These are phyloP conservation scores for Hsuehochloa calcarea DNA, from an alignment of 176 grass and related monocot species.

Conservation along the genomic window DNA sequence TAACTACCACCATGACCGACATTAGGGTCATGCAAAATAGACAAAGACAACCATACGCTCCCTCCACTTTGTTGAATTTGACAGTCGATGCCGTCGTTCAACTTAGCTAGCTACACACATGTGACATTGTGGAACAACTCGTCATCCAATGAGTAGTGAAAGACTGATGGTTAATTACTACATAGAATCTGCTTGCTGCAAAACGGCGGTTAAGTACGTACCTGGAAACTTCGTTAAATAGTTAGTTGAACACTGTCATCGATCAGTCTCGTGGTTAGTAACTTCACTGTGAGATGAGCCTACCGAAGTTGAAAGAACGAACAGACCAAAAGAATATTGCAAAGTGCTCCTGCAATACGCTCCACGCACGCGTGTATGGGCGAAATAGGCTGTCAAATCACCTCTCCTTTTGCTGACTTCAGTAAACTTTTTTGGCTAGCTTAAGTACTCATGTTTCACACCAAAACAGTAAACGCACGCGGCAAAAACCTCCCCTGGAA, in stretches of 20 bases:
- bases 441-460: background rate
- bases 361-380: background rate
- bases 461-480: slow-evolving; percentile 1
- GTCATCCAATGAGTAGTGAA: background rate
- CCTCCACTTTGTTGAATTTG: background rate
- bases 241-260: background rate
- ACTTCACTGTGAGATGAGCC: background rate
- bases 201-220: background rate
- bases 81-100: background rate
- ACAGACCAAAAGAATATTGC: background rate
- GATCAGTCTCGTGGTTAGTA: background rate
- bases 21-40: background rate
- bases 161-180: background rate
- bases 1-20: background rate
- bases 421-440: background rate
- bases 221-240: background rate
- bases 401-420: background rate
- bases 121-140: background rate
- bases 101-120: background rate
- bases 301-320: background rate
- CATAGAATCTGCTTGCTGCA: background rate
- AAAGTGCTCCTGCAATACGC: background rate
- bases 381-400: background rate
- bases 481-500: slow-evolving; percentile 1
- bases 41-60: background rate